phyloP scores from a whole-genome alignment of 805 yeast genomes.

The Nadsonia fulvescens region DNA sequence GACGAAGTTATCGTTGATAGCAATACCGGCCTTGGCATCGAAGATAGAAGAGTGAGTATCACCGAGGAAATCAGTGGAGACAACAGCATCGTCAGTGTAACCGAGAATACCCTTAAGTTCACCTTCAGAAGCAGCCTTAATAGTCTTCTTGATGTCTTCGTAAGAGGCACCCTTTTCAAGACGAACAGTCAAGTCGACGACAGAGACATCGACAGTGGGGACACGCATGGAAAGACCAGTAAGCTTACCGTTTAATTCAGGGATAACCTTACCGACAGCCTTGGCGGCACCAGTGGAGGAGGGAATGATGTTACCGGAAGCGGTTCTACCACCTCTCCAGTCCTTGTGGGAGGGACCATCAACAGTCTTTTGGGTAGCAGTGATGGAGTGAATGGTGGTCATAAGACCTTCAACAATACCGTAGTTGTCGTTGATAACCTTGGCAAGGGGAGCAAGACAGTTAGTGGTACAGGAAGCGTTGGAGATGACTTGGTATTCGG shows the following conservation, averaged over 20 bases:
- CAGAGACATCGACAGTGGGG: conserved; percentile 85
- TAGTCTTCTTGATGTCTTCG: conserved; percentile 62
- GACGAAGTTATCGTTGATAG: conserved; percentile 72
- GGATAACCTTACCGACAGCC: conserved; percentile 92
- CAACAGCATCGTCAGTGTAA: conserved; percentile 86
- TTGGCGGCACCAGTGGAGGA: conserved; percentile 95
- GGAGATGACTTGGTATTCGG: conserved; percentile 61
- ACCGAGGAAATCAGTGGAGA: conserved; percentile 74
- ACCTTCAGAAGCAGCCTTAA: conserved; percentile 64
- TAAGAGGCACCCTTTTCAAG: conserved; percentile 59
- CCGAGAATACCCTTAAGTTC: conserved; percentile 68
- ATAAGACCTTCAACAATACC: conserved; percentile 84
- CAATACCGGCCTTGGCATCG: conserved; percentile 83
- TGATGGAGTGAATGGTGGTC: conserved; percentile 93
- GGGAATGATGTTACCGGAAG: conserved; percentile 79
- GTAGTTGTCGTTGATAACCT: conserved; percentile 68
- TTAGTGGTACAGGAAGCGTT: conserved; percentile 94
- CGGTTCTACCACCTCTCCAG: conserved; percentile 98
- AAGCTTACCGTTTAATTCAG: conserved; percentile 77
- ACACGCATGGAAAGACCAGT: conserved; percentile 91
- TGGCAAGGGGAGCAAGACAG: conserved; percentile 89
- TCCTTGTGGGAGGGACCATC: conserved; percentile 96
- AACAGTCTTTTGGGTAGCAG: conserved; percentile 91
- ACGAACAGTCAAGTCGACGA: conserved; percentile 81
- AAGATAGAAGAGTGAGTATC: conserved; percentile 76